Evolutionary conservation across 805 yeast genomes (phyloP).

Genomic region (Grigorovia transvaalensis): DNA sequence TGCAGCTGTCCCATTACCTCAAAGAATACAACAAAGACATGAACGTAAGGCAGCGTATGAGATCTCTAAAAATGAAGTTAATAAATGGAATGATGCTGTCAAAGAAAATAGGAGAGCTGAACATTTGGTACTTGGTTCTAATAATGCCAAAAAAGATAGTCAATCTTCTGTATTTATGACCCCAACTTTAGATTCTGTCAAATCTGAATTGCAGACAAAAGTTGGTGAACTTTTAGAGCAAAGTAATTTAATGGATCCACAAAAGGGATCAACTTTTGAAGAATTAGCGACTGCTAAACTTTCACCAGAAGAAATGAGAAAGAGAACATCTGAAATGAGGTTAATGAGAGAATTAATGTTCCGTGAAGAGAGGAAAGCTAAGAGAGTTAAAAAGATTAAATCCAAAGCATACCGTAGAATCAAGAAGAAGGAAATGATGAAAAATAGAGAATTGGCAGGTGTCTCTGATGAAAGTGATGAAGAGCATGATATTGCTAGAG

Average conservation of each 20-base stretch:
- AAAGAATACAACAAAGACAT: constrained; percentile 71
- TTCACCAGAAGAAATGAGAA: constrained; percentile 66
- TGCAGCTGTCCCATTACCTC: constrained; percentile 73
- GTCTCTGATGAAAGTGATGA: constrained; percentile 40
- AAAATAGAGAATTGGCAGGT: constrained; percentile 52
- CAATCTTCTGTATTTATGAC: constrained; percentile 48
- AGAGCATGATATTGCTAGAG: constrained; percentile 66
- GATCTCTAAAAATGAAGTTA: constrained; percentile 74
- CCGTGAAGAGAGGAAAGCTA: constrained; percentile 86
- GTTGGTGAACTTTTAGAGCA: constrained; percentile 50
- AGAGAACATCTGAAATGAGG: constrained; percentile 73
- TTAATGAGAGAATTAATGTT: constrained; percentile 94
- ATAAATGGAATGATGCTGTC: constrained; percentile 81
- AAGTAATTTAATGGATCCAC: constrained; percentile 62
- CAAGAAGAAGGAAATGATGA: constrained; percentile 71
- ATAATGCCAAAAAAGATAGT: constrained; percentile 24
- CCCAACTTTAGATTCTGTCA: constrained; percentile 31
- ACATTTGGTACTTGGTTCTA: constrained; percentile 37
- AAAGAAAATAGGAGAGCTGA: constrained; percentile 75
- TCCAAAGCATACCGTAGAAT: constrained; percentile 82
- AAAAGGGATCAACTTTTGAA: constrained; percentile 75
- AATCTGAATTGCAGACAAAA: constrained; percentile 56
- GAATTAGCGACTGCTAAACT: constrained; percentile 74
- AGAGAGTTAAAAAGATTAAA: constrained; percentile 86
- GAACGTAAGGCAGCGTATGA: constrained; percentile 89